Base-by-base conservation (phyloP, 2,329 filamentous ascomycete species). In the Fusarium beomiforme region DNA sequence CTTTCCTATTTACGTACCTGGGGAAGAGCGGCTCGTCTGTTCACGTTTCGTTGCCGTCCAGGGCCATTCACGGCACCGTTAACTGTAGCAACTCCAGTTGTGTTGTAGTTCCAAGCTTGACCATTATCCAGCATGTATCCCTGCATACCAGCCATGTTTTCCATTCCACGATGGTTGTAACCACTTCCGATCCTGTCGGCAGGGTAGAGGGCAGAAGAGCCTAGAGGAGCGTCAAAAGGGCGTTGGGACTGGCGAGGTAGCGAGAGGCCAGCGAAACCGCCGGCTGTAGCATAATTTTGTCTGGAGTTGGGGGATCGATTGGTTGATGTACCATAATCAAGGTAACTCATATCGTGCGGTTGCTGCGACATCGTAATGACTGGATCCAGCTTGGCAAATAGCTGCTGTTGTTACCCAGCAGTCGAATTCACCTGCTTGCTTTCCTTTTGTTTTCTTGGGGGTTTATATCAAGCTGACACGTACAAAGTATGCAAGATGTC, bases 61-160 rank as follows among this genome's bases (percentile, higher is more conserved):
- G 88, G 85, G 61, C 90, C 89, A 63, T 90, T 91, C 74, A 95
- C 86, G 69, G 89, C 90, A 59, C 90, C 89, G 75, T 87, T 85
- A 66, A 88, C 83, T 0, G 86, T 88, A 24, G 85, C 85, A 71
- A 94, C 93, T 49, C 89, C 91, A 76, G 88, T 89, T 75, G 88
- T 89, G 65, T 83, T 85, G 73, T 93, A 91, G 79, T 91, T 93
- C 94, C 94, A 97, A 23, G 91, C 90, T 78, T 94, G 92, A 78
- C 90, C 89, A 77, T 94, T 93, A 74, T 95, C 85, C 58, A 87
- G 77, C 83, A 88, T 85, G 66, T 87, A 88, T 34, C 80, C 81
- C 33, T 84, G 84, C 77, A 86, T 78, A 63, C 80, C 77, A 71
- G 81, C 73, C 79, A 86, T 81, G 76, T 80, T 79, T 62, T 85